phyloP scores from a whole-genome alignment of 176 grass and related monocot species.

The Aegilops tauschii region DNA sequence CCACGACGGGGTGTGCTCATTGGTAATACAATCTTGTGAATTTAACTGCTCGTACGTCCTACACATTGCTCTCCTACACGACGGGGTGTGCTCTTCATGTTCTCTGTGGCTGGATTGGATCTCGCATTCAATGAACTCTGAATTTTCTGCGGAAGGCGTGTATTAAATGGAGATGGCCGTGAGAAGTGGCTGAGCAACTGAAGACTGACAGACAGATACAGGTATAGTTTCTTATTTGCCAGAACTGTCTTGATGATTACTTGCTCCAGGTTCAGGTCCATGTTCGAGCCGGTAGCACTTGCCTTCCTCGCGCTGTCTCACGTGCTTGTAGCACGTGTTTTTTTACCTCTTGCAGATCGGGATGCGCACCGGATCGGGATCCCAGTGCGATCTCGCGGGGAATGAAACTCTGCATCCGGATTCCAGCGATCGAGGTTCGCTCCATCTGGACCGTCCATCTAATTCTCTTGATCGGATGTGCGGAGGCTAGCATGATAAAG shows the following conservation, averaged over 20 bases:
- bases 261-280: not conserved
- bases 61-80: not conserved
- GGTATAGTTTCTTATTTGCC: not conserved
- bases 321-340: not conserved
- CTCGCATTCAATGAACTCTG: not conserved
- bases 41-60: not conserved
- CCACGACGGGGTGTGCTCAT: not conserved
- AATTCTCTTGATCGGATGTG: not conserved
- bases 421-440: not conserved
- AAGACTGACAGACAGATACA: not conserved
- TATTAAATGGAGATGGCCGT: not conserved
- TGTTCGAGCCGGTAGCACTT: not conserved
- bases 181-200: not conserved
- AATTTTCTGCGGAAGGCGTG: not conserved
- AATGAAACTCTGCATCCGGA: not conserved
- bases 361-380: too few species aligned
- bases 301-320: not conserved
- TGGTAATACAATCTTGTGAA: not conserved
- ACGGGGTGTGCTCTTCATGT: not conserved
- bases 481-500: not conserved
- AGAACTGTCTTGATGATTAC: not conserved
- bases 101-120: not conserved
- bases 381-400: not conserved
- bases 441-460: not conserved
- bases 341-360: too few species aligned